Conservation (phyloP, 169 alveolate genomes). For the Plasmodium blacklocki region DNA sequence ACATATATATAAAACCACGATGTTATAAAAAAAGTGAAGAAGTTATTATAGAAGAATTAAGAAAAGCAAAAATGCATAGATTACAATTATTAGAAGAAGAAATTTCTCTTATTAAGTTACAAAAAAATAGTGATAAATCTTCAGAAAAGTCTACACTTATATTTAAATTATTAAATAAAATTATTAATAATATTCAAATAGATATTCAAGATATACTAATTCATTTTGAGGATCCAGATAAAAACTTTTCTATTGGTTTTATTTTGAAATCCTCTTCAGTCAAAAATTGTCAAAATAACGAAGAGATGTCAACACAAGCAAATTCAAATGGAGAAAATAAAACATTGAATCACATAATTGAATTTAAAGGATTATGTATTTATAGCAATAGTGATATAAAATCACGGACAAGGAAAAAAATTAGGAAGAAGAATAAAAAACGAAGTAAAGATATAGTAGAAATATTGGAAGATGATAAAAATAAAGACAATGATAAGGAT, state of each 20-base stretch:
- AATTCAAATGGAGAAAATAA: slow-evolving; percentile 41
- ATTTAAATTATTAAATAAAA: slow-evolving; percentile 85
- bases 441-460: background rate
- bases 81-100: slow-evolving; percentile 79
- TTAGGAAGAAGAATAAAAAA: slow-evolving; percentile 12
- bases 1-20: slow-evolving; percentile 83
- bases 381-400: slow-evolving; percentile 60
- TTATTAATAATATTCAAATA: slow-evolving; percentile 87
- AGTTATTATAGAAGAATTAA: slow-evolving; percentile 80
- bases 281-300: slow-evolving; percentile 57
- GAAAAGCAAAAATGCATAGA: slow-evolving; percentile 80
- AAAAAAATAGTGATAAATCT: slow-evolving; percentile 72
- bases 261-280: slow-evolving; percentile 83
- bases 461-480: background rate
- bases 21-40: slow-evolving; percentile 82
- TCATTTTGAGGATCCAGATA: slow-evolving; percentile 83
- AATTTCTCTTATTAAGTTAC: slow-evolving; percentile 72
- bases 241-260: slow-evolving; percentile 83
- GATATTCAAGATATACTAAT: slow-evolving; percentile 87
- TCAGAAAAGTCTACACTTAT: slow-evolving; percentile 83
- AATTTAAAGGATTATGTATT: slow-evolving; percentile 73
- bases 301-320: slow-evolving; percentile 18
- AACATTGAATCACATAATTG: slow-evolving; percentile 72
- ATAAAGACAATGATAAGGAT: background rate
- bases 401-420: slow-evolving; percentile 27